Percentiles rank a stretch among this genome's conserved stretches.
Conservation (phyloP, 352 stramenopile genomes). For the Phytophthora cactorum region DNA sequence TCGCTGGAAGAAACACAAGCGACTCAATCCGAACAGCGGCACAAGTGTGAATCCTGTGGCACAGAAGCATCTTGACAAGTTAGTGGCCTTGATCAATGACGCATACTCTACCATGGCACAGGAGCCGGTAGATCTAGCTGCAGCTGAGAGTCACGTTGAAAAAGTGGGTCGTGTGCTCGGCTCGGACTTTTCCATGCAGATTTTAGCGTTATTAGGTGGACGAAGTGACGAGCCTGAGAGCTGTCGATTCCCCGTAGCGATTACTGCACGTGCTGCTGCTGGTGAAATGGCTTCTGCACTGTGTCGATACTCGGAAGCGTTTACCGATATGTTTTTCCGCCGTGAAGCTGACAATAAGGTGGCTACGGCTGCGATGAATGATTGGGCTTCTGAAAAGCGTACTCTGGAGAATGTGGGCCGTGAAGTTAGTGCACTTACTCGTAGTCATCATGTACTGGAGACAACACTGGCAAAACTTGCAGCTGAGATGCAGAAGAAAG, state of each 20-base stretch:
- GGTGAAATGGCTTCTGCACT: slow-evolving; percentile 45
- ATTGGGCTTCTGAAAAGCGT: slow-evolving; percentile 44
- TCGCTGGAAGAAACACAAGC: slow-evolving; percentile 60
- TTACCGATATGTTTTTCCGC: slow-evolving; percentile 56
- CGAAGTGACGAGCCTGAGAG: slow-evolving; percentile 37
- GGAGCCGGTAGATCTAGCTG: slow-evolving; percentile 60
- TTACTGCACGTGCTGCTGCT: slow-evolving; percentile 31
- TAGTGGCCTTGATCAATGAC: slow-evolving; percentile 73
- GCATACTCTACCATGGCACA: slow-evolving; percentile 66
- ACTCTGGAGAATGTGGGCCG: slow-evolving; percentile 46
- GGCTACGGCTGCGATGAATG: slow-evolving; percentile 31
- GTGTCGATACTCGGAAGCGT: slow-evolving; percentile 63
- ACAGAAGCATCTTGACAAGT: slow-evolving; percentile 72
- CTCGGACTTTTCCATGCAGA: slow-evolving; percentile 75
- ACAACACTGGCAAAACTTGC: slow-evolving; percentile 32
- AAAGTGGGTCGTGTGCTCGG: slow-evolving; percentile 60
- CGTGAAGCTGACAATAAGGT: slow-evolving; percentile 35
- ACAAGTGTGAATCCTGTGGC: slow-evolving; percentile 55
- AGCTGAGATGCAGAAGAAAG: slow-evolving; percentile 26
- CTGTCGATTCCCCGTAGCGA: slow-evolving; percentile 39
- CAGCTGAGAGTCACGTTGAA: slow-evolving; percentile 53
- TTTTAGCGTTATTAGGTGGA: slow-evolving; percentile 52
- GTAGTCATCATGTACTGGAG: slow-evolving; percentile 53
- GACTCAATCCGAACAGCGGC: slow-evolving; percentile 38
- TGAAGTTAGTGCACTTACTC: slow-evolving; percentile 51